Conservation (phyloP, 1,139 yeast genomes). For the Scheffersomyces illinoinensis region DNA sequence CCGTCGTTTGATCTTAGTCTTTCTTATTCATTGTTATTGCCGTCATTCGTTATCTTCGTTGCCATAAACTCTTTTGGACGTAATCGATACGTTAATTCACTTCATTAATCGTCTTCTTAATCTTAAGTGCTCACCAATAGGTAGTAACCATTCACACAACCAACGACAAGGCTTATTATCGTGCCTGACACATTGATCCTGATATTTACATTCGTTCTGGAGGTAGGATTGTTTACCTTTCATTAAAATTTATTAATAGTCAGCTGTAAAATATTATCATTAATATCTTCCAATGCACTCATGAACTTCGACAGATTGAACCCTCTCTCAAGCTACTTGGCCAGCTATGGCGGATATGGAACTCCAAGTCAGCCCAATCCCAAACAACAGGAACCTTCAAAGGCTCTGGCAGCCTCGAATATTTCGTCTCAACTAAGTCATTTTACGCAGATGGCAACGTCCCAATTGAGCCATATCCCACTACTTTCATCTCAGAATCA, state of each 20-base stretch:
- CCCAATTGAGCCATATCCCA: not conserved
- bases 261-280: not conserved
- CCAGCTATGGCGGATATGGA: constrained; percentile 12
- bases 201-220: too few relatives aligned
- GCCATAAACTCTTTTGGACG: not conserved
- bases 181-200: not conserved
- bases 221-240: too few relatives aligned
- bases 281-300: not conserved
- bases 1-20: not conserved
- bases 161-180: not conserved
- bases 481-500: not conserved
- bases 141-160: not conserved
- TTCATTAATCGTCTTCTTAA: too few relatives aligned
- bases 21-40: not conserved
- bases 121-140: not conserved
- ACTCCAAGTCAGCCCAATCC: not conserved
- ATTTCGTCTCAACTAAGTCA: not conserved
- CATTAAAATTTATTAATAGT: not conserved
- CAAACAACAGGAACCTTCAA: not conserved
- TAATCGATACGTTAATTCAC: not conserved
- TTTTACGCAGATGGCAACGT: not conserved
- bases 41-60: not conserved
- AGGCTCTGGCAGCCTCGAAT: constrained; percentile 1
- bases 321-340: constrained; percentile 25
- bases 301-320: constrained; percentile 38